Evolutionary conservation across 306 rosid species (phyloP), one percentile per base, ranked within the genome.

Genomic region (Cicer arietinum): DNA sequence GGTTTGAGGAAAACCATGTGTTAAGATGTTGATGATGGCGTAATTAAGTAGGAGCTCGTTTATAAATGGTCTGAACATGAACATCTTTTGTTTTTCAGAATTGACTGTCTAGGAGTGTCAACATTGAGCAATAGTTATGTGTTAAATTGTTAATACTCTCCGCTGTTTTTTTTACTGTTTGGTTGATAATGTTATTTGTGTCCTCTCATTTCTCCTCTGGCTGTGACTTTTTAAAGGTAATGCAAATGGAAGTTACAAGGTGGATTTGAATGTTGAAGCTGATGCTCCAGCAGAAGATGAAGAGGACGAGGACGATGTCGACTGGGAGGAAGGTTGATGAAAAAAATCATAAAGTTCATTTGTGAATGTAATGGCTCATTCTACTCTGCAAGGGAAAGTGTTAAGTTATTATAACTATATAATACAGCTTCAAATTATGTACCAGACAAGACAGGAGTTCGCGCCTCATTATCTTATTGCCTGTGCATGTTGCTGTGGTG

Each of bases 291-390:
- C 89, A 17, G 92, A 89, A 2, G 92, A 86, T 0, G 97, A 85
- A 0, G 90, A 84, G 0, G 92, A 82, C 2, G 88, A 90, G 37
- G 89, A 90, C 41, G 88, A 88, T 16, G 79, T 93, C 18, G 97
- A 93, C 79, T 90, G 98, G 98, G 98, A 93, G 89, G 98, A 93
- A 85, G 93, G 96, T 63, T 93, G 63, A 82, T 79, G 83, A 67
- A 44, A 14, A 45, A 22, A 16, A 30, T 43, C 7, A 47, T 60
- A 56, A 20, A 37, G 45, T 45, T 60, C 50, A 67, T 25, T 61
- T 57, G 10, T 54, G 66, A 57, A 54, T 13, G 67, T 46, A 51
- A 54, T 54, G 37, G 30, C 75, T 18, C 71, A 47, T 48, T 71
- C 73, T 56, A 51, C 66, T 71, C 43, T 41, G 77, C 81, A 14